A percentile compares a stretch with the other conserved stretches of the same genome.
Evolutionary conservation across 495 filamentous ascomycete species (phyloP).

Genomic region (Tirmania nivea): DNA sequence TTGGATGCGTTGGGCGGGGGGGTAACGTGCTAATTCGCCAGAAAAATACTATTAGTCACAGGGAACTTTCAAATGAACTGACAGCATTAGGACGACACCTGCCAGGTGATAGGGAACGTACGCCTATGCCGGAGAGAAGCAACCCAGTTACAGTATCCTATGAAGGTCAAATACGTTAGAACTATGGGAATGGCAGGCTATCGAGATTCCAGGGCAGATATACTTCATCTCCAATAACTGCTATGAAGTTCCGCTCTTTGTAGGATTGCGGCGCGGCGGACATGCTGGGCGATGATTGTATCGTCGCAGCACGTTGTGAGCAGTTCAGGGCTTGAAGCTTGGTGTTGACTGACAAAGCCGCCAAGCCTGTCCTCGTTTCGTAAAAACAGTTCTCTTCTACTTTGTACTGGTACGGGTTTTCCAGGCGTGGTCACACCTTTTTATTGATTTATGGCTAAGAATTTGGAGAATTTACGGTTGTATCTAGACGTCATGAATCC

Average conservation of each 20-base stretch:
- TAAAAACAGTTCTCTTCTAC: no score
- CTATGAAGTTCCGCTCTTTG: constrained; percentile 87
- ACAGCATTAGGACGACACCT: not conserved
- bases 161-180: constrained; percentile 6
- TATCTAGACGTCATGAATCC: no score
- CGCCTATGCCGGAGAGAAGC: constrained; percentile 82
- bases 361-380: no score
- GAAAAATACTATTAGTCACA: constrained; percentile 17
- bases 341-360: no score
- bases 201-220: constrained; percentile 2
- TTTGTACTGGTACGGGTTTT: no score
- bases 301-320: no score
- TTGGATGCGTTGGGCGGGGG: constrained; percentile 65
- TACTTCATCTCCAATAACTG: constrained; percentile 95
- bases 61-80: constrained; percentile 3
- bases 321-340: no score
- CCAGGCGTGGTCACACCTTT: no score
- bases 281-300: constrained; percentile 13
- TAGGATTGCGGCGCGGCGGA: constrained; percentile 39
- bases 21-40: constrained; percentile 41
- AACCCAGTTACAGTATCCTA: constrained; percentile 87
- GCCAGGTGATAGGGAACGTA: constrained; percentile 27
- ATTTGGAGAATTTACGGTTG: no score
- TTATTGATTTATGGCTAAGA: no score
- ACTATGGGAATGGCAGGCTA: not conserved